A percentile compares a stretch with the other conserved stretches of the same genome.
These are phyloP conservation scores for Arabidopsis hybrid DNA, from an alignment of 441 rosid genomes.

Conservation along the genomic window DNA sequence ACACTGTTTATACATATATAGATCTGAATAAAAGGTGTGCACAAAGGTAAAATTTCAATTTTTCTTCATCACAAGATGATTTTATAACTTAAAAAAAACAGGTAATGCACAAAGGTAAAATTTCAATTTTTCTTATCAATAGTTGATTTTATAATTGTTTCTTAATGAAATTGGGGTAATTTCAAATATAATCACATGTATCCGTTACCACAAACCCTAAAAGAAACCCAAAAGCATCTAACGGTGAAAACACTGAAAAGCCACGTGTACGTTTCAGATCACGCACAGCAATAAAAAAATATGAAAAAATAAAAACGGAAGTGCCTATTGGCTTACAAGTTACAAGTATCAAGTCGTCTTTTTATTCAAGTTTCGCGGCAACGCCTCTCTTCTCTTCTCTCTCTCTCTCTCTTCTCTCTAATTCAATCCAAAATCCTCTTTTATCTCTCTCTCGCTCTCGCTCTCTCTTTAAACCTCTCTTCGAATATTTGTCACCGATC, in stretches of 20 bases:
- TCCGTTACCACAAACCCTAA: constrained; percentile 41
- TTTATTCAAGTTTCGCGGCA: constrained; percentile 96
- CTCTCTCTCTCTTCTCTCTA: neutral
- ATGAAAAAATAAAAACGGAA: constrained; percentile 3
- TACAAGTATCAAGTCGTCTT: constrained; percentile 45
- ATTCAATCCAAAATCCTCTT: constrained; percentile 29
- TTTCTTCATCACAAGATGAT: too few species aligned
- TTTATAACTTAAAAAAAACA: too few species aligned
- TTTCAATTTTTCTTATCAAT: too few species aligned
- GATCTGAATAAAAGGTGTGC: too few species aligned
- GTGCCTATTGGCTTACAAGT: constrained; percentile 47
- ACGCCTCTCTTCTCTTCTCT: constrained; percentile 47
- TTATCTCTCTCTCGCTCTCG: constrained; percentile 16
- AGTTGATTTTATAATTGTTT: too few species aligned
- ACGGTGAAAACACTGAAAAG: neutral
- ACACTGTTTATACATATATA: too few species aligned
- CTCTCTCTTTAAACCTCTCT: constrained; percentile 32
- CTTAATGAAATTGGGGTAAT: too few species aligned
- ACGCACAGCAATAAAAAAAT: neutral
- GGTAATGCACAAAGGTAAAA: too few species aligned
- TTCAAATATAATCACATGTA: constrained; percentile 44
- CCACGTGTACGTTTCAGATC: constrained; percentile 45
- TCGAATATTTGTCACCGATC: constrained; percentile 29
- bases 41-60: too few species aligned
- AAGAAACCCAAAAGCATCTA: constrained; percentile 26